A percentile compares a stretch with the other conserved stretches of the same genome.
phyloP scores from a whole-genome alignment of 768 basidiomycete species.

The Podaxis sp. region DNA sequence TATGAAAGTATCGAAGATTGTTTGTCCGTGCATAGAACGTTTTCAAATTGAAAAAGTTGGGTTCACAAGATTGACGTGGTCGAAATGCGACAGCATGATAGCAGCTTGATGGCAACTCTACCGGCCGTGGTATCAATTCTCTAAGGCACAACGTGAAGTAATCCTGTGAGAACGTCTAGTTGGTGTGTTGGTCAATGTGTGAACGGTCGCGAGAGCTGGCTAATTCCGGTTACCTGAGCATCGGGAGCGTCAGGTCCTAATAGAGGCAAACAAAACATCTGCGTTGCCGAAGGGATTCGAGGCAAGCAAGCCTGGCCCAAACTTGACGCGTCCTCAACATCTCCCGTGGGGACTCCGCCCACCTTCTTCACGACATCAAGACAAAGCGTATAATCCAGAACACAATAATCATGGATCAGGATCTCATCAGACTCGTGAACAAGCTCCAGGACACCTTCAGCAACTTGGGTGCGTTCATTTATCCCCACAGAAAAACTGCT shows the following conservation, averaged over 20 bases:
- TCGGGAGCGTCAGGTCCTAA: slow-evolving; percentile 5
- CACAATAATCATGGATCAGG: slow-evolving; percentile 73
- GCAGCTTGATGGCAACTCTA: not conserved
- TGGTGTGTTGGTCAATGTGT: not conserved
- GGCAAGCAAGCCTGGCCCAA: not conserved
- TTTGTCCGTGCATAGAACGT: too few relatives aligned
- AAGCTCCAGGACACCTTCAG: slow-evolving; percentile 91
- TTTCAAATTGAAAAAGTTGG: too few relatives aligned
- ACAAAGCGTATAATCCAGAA: not conserved
- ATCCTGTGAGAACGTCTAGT: not conserved
- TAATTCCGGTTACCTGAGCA: not conserved
- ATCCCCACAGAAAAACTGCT: slow-evolving; percentile 13
- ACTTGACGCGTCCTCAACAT: slow-evolving; percentile 8
- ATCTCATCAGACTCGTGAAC: slow-evolving; percentile 93
- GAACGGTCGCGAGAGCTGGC: not conserved
- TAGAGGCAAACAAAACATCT: slow-evolving; percentile 1
- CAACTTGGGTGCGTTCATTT: slow-evolving; percentile 67
- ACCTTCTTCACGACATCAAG: slow-evolving; percentile 1
- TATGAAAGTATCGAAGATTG: too few relatives aligned
- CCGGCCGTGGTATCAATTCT: not conserved
- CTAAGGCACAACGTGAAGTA: not conserved
- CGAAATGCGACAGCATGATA: not conserved
- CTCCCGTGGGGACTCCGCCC: slow-evolving; percentile 6
- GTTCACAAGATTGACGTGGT: not conserved
- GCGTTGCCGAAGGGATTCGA: slow-evolving; percentile 1